Evolutionary conservation across 2,329 filamentous ascomycete genomes (phyloP).

Genomic region (Diaporthe sp.): DNA sequence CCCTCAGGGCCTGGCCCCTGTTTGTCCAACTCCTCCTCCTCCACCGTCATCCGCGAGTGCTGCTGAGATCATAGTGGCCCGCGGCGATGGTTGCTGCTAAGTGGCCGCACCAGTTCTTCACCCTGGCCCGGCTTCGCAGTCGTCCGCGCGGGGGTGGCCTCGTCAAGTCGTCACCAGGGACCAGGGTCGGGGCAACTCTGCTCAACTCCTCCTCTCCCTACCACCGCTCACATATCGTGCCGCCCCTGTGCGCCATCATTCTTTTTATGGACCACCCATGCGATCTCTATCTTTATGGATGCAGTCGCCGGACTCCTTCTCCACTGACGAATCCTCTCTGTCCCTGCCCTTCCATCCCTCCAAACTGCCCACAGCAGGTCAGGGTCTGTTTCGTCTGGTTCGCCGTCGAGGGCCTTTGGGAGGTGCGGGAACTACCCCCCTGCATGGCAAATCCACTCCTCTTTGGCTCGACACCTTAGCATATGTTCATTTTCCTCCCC

Average conservation of each 20-base stretch:
- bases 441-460: conserved; percentile 32
- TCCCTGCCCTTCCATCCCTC: conserved; percentile 44
- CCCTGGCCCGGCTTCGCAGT: conserved; percentile 26
- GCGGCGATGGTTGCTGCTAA: neutral
- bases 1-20: conserved; percentile 8
- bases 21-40: neutral
- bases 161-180: conserved; percentile 25
- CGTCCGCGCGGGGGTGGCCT: conserved; percentile 29
- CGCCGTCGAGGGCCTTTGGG: conserved; percentile 47
- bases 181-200: neutral
- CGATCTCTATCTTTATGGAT: conserved; percentile 41
- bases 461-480: conserved; percentile 44
- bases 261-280: conserved; percentile 44
- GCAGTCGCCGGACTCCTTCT: conserved; percentile 41
- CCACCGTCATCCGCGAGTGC: neutral
- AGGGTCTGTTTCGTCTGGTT: conserved; percentile 58
- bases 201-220: conserved; percentile 4
- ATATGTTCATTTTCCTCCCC: conserved; percentile 45
- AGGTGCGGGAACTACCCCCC: conserved; percentile 39
- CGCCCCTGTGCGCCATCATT: conserved; percentile 44
- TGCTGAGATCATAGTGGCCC: neutral
- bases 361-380: conserved; percentile 48
- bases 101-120: conserved; percentile 25
- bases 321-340: conserved; percentile 40
- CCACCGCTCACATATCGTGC: conserved; percentile 39